These are phyloP conservation scores for Lentinula lateritia DNA, from an alignment of 768 basidiomycete species.

Conservation along the genomic window DNA sequence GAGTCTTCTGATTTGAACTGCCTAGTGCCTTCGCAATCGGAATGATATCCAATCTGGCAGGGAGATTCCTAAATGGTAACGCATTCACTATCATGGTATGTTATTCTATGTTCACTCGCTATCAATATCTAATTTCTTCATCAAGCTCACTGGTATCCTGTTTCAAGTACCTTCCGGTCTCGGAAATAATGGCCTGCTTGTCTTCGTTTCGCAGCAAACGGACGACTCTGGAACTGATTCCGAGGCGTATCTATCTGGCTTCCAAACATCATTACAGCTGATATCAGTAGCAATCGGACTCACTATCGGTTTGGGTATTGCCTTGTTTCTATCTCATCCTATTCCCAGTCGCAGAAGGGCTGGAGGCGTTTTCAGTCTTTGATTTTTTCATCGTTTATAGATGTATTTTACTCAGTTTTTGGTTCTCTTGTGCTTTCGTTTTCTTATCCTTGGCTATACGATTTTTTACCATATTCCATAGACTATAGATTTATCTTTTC, in stretches of 20 bases:
- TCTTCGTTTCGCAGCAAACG: slow-evolving; percentile 54
- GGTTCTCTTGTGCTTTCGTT: not conserved
- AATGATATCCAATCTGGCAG: slow-evolving; percentile 72
- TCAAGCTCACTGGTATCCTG: slow-evolving; percentile 70
- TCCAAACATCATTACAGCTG: slow-evolving; percentile 70
- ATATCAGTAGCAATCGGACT: slow-evolving; percentile 73
- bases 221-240: slow-evolving; percentile 33
- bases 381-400: not conserved
- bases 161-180: slow-evolving; percentile 85
- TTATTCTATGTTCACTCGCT: not conserved
- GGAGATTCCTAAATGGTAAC: slow-evolving; percentile 65
- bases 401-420: not conserved
- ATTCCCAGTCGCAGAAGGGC: slow-evolving; percentile 53
- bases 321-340: slow-evolving; percentile 61
- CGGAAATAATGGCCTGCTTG: slow-evolving; percentile 73
- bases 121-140: not conserved
- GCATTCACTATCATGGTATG: slow-evolving; percentile 78
- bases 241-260: slow-evolving; percentile 60
- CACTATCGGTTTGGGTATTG: slow-evolving; percentile 75
- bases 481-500: not conserved
- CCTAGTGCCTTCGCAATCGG: slow-evolving; percentile 74
- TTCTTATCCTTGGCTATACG: not conserved
- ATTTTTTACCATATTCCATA: not conserved
- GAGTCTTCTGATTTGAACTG: not conserved
- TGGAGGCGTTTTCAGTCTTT: slow-evolving; percentile 61